Evolutionary conservation across 176 grass and related monocot species (phyloP), one percentile per base, ranked within the genome.

Genomic region (Aechmea fasciata): DNA sequence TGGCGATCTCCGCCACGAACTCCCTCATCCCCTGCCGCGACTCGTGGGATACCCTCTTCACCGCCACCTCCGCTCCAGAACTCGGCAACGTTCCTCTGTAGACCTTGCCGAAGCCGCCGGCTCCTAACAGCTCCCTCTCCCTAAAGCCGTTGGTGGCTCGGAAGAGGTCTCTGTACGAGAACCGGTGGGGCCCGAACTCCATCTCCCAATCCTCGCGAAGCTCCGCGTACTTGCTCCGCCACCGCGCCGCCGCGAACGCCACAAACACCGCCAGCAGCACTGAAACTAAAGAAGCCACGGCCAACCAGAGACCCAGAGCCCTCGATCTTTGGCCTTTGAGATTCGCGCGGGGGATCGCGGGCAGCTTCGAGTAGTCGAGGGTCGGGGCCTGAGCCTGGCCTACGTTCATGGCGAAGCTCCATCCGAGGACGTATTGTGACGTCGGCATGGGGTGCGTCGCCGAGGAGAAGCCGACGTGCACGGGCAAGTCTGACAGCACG

Each of bases 11-110:
- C 0, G 28, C 67, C 29, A 79, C 51, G 15, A 85, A 85, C 69
- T 80, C 83, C 69, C 49, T 77, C 48, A 85, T 76, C 13, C 83
- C 83, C 20, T 85, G 83, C 51, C 33, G 68, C 18, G 83, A 85
- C 13, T 77, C 83, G 55, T 77, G 77, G 11, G 83, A 80, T 47
- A 80, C 70, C 28, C 48, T 80, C 26, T 85, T 80, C 18, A 85
- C 68, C 0, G 77, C 72, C 25, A 84, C 62, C 52, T 84, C 68
- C 4, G 26, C 17, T 11, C 76, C 68, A 15, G 83, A 76, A 12
- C 23, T 22, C 0, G 0, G 11, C 25, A 85, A 54, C 0, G 80
- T 68, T 14, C 77, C 73, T 63, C 50, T 80, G 33, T 76, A 85
- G 57, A 85, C 83, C 52, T 47, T 72, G 0, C 78, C 78, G 14